Evolutionary conservation across 2,329 filamentous ascomycete genomes (phyloP), one percentile per base, ranked within the genome.

Genomic region (Epicoccum nigrum): DNA sequence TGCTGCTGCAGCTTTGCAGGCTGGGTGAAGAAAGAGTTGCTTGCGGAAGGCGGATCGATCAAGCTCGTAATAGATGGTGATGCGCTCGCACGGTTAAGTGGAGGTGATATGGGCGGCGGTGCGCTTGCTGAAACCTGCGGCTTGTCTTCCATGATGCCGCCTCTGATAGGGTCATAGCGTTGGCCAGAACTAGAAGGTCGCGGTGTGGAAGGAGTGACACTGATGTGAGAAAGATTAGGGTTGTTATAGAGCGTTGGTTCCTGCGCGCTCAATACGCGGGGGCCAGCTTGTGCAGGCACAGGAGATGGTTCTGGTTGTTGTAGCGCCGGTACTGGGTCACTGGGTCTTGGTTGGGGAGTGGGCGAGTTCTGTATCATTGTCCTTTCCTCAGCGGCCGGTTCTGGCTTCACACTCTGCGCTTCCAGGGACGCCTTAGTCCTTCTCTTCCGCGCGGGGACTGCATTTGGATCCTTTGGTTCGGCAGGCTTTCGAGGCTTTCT

Each of bases 41-140:
- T 67, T 62, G 72, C 67, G 45, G 64, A 72, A 2, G 83, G 82
- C 27, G 87, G 88, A 61, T 96, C 91, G 42, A 97, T 90, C 50
- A 97, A 82, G 74, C 90, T 96, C 5, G 91, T 88, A 61, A 97
- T 96, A 2, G 93, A 93, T 1, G 93, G 92, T 4, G 93, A 97
- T 31, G 89, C 89, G 69, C 89, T 93, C n/a, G 90, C 88, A 46
- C 88, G 85, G 73, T 88, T 87, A 45, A 82, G 65, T 68, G 73
- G 82, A 7, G 77, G 76, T n/a, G 74, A 75, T 47, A 77, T 74
- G n/a, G 76, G 69, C 16, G 79, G 72, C 16, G 79, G 71, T 20
- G 75, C 76, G 56, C 69, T 79, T 58, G 77, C 78, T 53, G 59
- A 70, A 60, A 43, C 74, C 53, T 67, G 72, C 16, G 76, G 73